These are phyloP conservation scores for Fusarium verrucosum DNA, from an alignment of 2,329 filamentous ascomycete genomes.

Conservation along the genomic window DNA sequence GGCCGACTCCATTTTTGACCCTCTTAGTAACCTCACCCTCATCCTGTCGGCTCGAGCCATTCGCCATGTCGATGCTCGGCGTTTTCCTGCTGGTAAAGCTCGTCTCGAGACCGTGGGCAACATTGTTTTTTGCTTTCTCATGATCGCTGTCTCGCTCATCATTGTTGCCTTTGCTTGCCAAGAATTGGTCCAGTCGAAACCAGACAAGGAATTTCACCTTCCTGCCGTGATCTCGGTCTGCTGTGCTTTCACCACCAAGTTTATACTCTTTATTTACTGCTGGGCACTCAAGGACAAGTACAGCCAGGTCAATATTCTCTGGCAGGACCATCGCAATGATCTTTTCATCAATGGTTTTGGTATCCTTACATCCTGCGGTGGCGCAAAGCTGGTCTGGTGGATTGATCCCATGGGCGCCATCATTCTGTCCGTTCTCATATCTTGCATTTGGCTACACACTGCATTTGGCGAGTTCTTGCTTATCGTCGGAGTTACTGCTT, in stretches of 20 bases:
- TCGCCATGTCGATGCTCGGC: conserved; percentile 82
- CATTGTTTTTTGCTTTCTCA: conserved; percentile 95
- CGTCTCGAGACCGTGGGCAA: conserved; percentile 96
- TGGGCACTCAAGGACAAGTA: conserved; percentile 91
- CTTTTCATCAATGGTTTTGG: conserved; percentile 95
- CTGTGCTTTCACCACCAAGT: conserved; percentile 85
- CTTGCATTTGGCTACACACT: conserved; percentile 82
- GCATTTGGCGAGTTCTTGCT: conserved; percentile 90
- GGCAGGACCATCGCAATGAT: conserved; percentile 98
- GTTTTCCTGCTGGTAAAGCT: conserved; percentile 92
- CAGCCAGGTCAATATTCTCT: conserved; percentile 89
- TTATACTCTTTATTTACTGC: conserved; percentile 88
- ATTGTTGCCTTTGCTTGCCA: conserved; percentile 87
- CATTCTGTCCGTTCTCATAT: conserved; percentile 80
- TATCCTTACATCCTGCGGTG: conserved; percentile 90
- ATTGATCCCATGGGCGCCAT: conserved; percentile 94
- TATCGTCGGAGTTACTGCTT: conserved; percentile 87
- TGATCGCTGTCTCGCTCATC: conserved; percentile 91
- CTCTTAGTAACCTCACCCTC: conserved; percentile 85
- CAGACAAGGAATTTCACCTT: conserved; percentile 75
- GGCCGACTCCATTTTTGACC: conserved; percentile 95
- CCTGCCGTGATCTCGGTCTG: conserved; percentile 86
- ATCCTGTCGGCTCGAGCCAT: conserved; percentile 90
- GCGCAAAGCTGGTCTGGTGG: conserved; percentile 91
- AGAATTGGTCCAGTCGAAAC: conserved; percentile 67